Conservation (phyloP, 257 asterid species). For the Nicotiana otophora region DNA sequence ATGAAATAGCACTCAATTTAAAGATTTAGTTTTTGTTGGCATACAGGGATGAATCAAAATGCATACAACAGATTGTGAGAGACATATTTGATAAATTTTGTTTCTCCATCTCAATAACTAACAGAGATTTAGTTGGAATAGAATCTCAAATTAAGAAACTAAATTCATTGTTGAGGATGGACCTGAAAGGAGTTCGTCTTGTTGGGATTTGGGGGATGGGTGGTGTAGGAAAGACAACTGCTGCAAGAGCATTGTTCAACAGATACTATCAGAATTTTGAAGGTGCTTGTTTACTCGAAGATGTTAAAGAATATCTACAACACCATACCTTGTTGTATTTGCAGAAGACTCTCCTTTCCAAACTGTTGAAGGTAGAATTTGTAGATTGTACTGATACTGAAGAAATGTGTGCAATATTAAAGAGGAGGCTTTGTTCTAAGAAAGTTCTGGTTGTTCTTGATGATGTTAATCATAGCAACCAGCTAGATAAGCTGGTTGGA, state of each 20-base stretch:
- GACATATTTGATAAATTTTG: background rate
- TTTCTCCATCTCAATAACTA: background rate
- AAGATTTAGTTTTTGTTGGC: background rate
- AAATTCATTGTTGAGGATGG: background rate
- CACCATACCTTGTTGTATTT: background rate
- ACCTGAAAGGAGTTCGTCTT: background rate
- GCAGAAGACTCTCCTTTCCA: background rate
- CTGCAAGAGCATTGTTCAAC: background rate
- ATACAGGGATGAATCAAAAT: background rate
- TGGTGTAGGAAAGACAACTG: background rate
- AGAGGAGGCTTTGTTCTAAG: background rate
- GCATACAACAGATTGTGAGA: background rate
- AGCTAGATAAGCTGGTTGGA: background rate
- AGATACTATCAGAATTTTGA: background rate
- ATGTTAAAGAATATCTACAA: background rate
- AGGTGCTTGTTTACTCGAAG: background rate
- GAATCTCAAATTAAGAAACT: background rate
- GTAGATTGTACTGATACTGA: background rate
- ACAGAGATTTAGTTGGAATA: background rate
- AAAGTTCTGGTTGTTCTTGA: constrained; percentile 5
- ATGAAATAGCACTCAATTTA: background rate
- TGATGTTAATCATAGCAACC: background rate
- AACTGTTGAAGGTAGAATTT: background rate
- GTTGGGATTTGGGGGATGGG: too few relatives aligned
- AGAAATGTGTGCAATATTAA: background rate